phyloP scores from a whole-genome alignment of 495 filamentous ascomycete species.

The Bombardia bombarda region DNA sequence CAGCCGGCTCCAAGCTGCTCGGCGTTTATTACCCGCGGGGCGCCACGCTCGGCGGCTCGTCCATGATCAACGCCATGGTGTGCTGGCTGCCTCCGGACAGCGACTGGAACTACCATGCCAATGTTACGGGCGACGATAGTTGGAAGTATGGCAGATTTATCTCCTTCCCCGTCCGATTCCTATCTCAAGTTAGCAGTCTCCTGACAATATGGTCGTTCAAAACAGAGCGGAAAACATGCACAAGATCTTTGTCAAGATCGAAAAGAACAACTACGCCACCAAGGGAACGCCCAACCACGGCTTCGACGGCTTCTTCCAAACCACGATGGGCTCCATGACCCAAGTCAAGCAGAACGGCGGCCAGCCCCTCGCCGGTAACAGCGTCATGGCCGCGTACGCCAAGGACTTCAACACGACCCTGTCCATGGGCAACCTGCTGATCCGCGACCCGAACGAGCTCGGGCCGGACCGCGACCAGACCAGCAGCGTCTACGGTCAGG shows the following conservation, averaged over 20 bases:
- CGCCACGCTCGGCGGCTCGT: constrained; percentile 26
- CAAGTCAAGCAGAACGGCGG: constrained; percentile 14
- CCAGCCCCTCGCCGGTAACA: constrained; percentile 19
- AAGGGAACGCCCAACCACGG: constrained; percentile 18
- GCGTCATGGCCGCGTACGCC: constrained; percentile 22
- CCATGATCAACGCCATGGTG: constrained; percentile 31
- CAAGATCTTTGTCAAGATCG: constrained; percentile 25
- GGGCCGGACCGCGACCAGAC: constrained; percentile 23
- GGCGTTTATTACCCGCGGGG: constrained; percentile 30
- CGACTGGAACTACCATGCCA: constrained; percentile 26
- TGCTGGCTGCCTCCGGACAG: constrained; percentile 25
- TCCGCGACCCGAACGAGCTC: constrained; percentile 27
- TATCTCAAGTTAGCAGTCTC: too few relatives aligned
- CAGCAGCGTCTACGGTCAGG: constrained; percentile 24
- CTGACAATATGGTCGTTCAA: neutral
- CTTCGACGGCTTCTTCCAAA: constrained; percentile 30
- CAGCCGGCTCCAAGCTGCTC: constrained; percentile 20
- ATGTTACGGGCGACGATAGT: constrained; percentile 25
- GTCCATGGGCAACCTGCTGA: constrained; percentile 20
- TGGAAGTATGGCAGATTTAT: constrained; percentile 17
- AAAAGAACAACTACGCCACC: constrained; percentile 28
- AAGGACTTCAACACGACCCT: constrained; percentile 17
- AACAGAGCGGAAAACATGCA: constrained; percentile 26
- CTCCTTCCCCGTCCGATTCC: neutral
- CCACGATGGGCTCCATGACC: constrained; percentile 23